These are phyloP conservation scores for Schrenkiella parvula DNA, from an alignment of 345 rosid species.

Conservation along the genomic window DNA sequence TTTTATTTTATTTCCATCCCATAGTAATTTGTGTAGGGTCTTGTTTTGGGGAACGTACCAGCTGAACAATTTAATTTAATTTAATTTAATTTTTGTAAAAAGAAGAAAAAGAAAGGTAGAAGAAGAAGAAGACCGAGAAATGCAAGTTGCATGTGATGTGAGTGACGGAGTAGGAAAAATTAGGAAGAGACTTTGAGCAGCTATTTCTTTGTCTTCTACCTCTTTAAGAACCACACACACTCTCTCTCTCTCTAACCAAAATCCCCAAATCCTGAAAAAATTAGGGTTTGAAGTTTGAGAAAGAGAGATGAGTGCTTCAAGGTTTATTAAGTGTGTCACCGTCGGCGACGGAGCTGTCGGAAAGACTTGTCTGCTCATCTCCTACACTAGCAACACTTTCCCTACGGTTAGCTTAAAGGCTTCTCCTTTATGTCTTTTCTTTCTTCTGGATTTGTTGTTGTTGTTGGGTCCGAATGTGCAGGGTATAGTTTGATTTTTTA, in stretches of 20 bases:
- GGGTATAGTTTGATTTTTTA: background rate
- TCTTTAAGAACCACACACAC: constrained; percentile 5
- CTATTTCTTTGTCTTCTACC: constrained; percentile 23
- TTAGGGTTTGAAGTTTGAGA: constrained; percentile 12
- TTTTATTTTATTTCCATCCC: background rate
- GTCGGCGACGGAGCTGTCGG: constrained; percentile 82
- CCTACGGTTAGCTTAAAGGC: constrained; percentile 48
- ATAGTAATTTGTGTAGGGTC: constrained; percentile 29
- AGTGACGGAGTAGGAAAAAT: background rate
- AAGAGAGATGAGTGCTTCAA: constrained; percentile 55
- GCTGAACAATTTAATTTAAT: background rate
- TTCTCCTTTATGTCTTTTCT: background rate
- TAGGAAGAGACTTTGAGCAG: background rate
- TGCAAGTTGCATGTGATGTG: constrained; percentile 17
- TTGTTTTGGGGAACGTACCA: constrained; percentile 6
- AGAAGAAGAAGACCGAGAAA: background rate
- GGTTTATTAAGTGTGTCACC: constrained; percentile 73
- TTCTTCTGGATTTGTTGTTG: background rate
- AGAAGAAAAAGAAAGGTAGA: background rate
- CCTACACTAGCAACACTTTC: constrained; percentile 76
- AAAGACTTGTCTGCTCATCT: constrained; percentile 73
- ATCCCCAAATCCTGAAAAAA: constrained; percentile 18
- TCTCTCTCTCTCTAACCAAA: background rate
- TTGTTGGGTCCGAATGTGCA: background rate
- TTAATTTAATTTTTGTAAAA: background rate